phyloP scores from a whole-genome alignment of 1,139 yeast genomes.

The Blastobotrys niveus region DNA sequence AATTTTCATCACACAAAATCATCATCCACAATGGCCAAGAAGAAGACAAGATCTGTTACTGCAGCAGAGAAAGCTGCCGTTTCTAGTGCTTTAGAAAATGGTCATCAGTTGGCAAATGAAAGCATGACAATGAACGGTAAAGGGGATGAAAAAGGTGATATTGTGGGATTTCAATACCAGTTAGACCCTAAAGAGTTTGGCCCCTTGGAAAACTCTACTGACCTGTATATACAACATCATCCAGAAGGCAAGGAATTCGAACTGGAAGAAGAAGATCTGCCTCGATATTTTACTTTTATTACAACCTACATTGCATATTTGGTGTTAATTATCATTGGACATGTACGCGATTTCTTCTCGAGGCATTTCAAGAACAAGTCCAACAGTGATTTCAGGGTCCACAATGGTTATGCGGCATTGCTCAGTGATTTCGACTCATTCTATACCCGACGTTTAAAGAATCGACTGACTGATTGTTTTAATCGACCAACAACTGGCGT shows the following conservation, averaged over 20 bases:
- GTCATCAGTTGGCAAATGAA: no score
- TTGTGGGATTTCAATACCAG: slow-evolving; percentile 9
- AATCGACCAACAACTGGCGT: slow-evolving; percentile 95
- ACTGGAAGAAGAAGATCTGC: slow-evolving; percentile 54
- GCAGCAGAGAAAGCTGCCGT: neutral
- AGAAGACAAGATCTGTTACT: neutral
- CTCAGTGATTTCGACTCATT: slow-evolving; percentile 90
- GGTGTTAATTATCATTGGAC: slow-evolving; percentile 80
- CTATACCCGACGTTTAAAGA: slow-evolving; percentile 85
- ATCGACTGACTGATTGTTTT: slow-evolving; percentile 88
- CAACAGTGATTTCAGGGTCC: slow-evolving; percentile 62
- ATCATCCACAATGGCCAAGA: neutral
- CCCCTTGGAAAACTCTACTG: slow-evolving; percentile 27
- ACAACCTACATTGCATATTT: slow-evolving; percentile 82
- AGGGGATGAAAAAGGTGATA: neutral
- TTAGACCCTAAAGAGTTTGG: slow-evolving; percentile 27
- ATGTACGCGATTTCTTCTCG: slow-evolving; percentile 82
- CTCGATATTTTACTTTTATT: slow-evolving; percentile 72
- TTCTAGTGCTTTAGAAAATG: no score
- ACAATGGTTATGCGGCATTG: slow-evolving; percentile 94
- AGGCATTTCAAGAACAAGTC: slow-evolving; percentile 56
- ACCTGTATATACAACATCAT: slow-evolving; percentile 37
- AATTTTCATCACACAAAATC: no score
- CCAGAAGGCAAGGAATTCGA: slow-evolving; percentile 23
- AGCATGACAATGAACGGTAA: no score